Evolutionary conservation across 768 basidiomycete genomes (phyloP), one percentile per base, ranked within the genome.

Genomic region (Phanerochaete carnosa): DNA sequence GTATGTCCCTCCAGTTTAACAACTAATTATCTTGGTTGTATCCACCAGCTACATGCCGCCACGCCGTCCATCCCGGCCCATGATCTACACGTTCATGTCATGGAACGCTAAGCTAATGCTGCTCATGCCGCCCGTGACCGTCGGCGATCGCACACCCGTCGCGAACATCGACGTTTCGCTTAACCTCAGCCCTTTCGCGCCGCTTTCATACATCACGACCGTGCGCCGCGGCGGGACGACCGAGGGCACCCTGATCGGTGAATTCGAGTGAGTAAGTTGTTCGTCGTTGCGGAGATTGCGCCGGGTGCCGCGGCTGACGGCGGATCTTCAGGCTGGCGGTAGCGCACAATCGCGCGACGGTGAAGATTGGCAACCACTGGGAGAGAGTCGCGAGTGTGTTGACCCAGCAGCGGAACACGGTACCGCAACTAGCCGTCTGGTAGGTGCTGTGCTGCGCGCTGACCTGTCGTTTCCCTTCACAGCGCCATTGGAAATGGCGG

Each of bases 181-280:
- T 30, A 77, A 80, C 59, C 71, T 81, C 19, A 77, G 78, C 59
- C 81, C 80, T 2, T 79, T 81, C 54, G 69, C 77, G 1, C 80
- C 80, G 11, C 65, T 81, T 2, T 79, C 77, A 1, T 79, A 78
- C 59, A 65, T 76, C 15, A 82, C 81, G 1, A 71, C 71, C 19
- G 69, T 82, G 2, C 65, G 68, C 16, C 66, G 71, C 39, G 72
- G 69, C 6, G 66, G 69, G 12, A 62, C 72, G 29, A 69, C 69
- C 5, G 73, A 72, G 1, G 77, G 76, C 23, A 60, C 66, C 6
- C 54, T 72, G 58, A 74, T 77, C 46, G 79, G 79, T 60, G 70
- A 74, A 62, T 79, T 73, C 35, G 73, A 76, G 74, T 77, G 58
- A 62, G 73, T 68, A 35, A 50, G 51, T 62, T 33, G 53, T 13